Evolutionary conservation across 2,329 filamentous ascomycete species (phyloP), one percentile per base, ranked within the genome.

Genomic region (Clarireedia hainanense): DNA sequence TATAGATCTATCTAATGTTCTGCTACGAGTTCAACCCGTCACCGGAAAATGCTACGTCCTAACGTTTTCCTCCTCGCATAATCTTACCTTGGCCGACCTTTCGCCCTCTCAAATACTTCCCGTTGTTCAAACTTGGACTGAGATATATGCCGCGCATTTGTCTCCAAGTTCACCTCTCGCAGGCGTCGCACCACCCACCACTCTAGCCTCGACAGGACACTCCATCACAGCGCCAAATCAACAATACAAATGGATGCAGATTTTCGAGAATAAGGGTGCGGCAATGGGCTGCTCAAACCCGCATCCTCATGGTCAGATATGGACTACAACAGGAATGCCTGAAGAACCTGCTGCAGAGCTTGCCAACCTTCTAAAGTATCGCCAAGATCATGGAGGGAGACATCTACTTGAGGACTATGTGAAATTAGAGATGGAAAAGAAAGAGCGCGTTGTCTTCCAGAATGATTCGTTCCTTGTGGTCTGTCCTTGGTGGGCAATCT

Each of bases 231-330:
- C 74, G 27, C 86, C 90, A 4, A 83, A 79, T 51, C 80, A 88
- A 52, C 89, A 95, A 72, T 90, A 95, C 66, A 83, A 88, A 53
- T 97, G 95, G 74, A 96, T 99, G 91, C 94, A 99, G 70, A 97
- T 99, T 61, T 99, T 99, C 61, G 94, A 99, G 75, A 99, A 99
- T 77, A 99, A 99, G 74, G 94, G 94, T 51, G 84, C 88, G 1
- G 90, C 92, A 10, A 99, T 99, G 94, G 94, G 94, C 51, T 99
- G 94, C 76, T 97, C 92, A 1, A 99, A 99, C 71, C 94, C 94
- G 0, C 94, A 99, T 71, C 94, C 94, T 0, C 94, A 99, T 73
- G 92, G 94, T 57, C 94, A 99, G 71, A 80, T 96, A 60, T 99
- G 94, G 94, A 94, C 90, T 2, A 95, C 91, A 0, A 96, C 89